Evolutionary conservation across 805 yeast species (phyloP), one percentile per base, ranked within the genome.

Genomic region (Yamadazyma scolyti): DNA sequence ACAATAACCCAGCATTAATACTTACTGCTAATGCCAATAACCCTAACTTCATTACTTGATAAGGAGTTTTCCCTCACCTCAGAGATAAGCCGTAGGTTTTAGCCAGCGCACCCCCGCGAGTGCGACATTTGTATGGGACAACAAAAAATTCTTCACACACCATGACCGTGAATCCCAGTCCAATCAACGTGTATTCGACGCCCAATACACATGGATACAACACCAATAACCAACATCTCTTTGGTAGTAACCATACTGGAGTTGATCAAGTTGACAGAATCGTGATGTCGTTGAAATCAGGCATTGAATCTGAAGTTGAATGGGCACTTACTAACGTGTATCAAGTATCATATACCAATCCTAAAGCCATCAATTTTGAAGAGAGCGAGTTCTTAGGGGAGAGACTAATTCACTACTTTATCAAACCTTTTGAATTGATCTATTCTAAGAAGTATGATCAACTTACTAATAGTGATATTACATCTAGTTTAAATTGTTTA

Each of bases 251-350:
- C 4, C 60, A 63, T 33, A 67, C 68, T 39, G 95, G 95, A 10
- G 71, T 76, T 4, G 77, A 78, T 27, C 76, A 77, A 32, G 56
- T 80, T 40, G 70, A 72, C 9, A 69, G 96, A 39, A 75, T 87
- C 47, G 69, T 71, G 42, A 71, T 87, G 77, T 77, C 93, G 4
- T 68, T 87, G 37, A 66, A 70, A 37, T 73, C 82, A 12, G 82
- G 79, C 1, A 57, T 86, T 15, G 73, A 67, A 11, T 68, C 71
- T 19, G 96, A 87, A 50, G 68, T 81, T 15, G 77, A 75, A 44
- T 83, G 88, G 79, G 81, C 90, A 4, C 56, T 85, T 34, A 67
- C 72, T 27, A 73, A 78, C 4, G 59, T 71, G 37, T 60, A 72
- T 8, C 61, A 65, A 30, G 48, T 79, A 34, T 65, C 77, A 17